A percentile compares a stretch with the other conserved stretches of the same genome.
Evolutionary conservation across 2,329 filamentous ascomycete genomes (phyloP).

Genomic region (Hypoxylon sp.): DNA sequence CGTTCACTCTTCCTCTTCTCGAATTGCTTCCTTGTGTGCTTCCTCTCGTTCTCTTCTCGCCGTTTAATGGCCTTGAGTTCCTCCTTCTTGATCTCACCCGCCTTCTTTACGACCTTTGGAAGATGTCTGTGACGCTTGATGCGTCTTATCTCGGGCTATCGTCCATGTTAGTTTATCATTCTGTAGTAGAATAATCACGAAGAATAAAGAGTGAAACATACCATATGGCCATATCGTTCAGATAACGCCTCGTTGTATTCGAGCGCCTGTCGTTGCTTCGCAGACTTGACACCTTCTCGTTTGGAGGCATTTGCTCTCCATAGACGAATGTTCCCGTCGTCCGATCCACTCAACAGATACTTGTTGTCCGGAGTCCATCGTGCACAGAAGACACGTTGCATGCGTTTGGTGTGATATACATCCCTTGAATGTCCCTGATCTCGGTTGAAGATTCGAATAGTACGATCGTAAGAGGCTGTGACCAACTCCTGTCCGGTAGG

Average conservation of each 20-base stretch:
- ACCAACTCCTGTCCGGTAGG: conserved; percentile 96
- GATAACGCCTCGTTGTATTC: conserved; percentile 92
- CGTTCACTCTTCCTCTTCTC: conserved; percentile 81
- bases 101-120: conserved; percentile 95
- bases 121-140: conserved; percentile 93
- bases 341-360: conserved; percentile 90
- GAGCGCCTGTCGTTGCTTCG: conserved; percentile 86
- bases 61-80: conserved; percentile 91
- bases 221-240: conserved; percentile 90
- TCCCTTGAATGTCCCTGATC: conserved; percentile 88
- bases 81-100: conserved; percentile 91
- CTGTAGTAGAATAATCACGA: neutral
- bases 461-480: conserved; percentile 88
- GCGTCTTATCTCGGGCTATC: conserved; percentile 83
- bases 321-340: conserved; percentile 91
- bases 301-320: conserved; percentile 91
- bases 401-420: conserved; percentile 96
- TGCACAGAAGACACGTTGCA: conserved; percentile 83
- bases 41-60: conserved; percentile 93
- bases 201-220: conserved; percentile 35
- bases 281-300: conserved; percentile 86
- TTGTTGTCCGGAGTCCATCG: conserved; percentile 90
- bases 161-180: conserved; percentile 34
- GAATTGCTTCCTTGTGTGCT: conserved; percentile 88
- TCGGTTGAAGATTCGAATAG: conserved; percentile 86